Conservation (phyloP, 139 green algal genomes). For the Chlamydomonas sp. region DNA sequence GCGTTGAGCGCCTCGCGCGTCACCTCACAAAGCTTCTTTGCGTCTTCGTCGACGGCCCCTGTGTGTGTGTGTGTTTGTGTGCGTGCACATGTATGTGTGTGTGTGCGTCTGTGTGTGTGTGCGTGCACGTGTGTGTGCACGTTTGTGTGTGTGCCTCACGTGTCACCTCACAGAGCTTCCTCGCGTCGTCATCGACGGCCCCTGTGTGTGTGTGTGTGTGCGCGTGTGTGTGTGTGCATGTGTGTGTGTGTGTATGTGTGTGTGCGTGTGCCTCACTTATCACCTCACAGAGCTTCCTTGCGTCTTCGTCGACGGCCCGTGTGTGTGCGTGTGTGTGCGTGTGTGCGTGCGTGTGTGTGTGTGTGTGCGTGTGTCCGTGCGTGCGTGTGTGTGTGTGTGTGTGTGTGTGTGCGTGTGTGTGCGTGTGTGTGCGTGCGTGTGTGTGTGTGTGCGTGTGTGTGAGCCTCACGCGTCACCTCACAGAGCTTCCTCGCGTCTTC, state of each 20-base stretch:
- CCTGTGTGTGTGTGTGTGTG: background rate
- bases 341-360: background rate
- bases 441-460: background rate
- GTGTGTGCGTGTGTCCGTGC: background rate
- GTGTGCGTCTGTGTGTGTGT: background rate
- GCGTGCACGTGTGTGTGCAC: too few species aligned
- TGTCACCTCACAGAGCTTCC: background rate
- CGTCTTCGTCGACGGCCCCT: background rate
- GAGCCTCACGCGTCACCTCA: too few species aligned
- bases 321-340: background rate
- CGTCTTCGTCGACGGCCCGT: background rate
- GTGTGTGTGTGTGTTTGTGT: background rate
- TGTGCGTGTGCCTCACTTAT: too few species aligned
- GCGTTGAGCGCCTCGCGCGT: constrained; percentile 37
- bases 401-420: too few species aligned
- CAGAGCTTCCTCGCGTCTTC: too few species aligned
- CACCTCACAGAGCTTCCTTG: too few species aligned
- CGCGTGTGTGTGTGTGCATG: too few species aligned
- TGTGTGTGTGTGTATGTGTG: too few species aligned
- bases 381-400: too few species aligned
- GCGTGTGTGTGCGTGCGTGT: too few species aligned
- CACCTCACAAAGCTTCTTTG: constrained; percentile 6
- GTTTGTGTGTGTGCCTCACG: too few species aligned
- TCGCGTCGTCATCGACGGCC: background rate
- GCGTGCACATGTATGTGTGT: too few species aligned